Evolutionary conservation across 306 rosid genomes (phyloP).

Genomic region (Malus sieversii): DNA sequence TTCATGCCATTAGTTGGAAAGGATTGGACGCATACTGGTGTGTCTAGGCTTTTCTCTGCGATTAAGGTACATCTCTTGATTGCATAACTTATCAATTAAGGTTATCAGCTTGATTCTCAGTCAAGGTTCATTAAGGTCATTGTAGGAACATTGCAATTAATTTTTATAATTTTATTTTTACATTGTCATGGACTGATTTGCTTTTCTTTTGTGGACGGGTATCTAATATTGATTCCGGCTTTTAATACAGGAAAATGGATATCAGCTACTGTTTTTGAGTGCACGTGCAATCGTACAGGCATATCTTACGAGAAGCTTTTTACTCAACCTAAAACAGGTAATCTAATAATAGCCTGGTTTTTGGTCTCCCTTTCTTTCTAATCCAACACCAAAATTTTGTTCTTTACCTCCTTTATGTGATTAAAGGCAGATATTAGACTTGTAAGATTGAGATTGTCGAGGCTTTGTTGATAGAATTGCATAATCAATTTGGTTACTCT

Average conservation of each 20-base stretch:
- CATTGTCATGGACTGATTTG: not conserved
- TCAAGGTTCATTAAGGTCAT: not conserved
- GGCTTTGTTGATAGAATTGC: constrained; percentile 9
- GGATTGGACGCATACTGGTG: constrained; percentile 98
- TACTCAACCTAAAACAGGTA: constrained; percentile 79
- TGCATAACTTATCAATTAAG: not conserved
- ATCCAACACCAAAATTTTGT: not conserved
- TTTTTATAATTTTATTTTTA: not conserved
- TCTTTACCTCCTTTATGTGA: not conserved
- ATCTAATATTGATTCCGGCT: constrained; percentile 10
- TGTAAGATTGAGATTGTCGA: not conserved
- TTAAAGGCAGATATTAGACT: not conserved
- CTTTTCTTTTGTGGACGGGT: not conserved
- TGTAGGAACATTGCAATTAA: not conserved
- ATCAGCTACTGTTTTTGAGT: constrained; percentile 93
- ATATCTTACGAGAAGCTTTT: constrained; percentile 81
- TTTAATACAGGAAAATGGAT: constrained; percentile 86
- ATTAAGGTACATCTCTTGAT: constrained; percentile 53
- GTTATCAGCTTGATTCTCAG: not conserved
- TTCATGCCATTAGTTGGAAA: constrained; percentile 99
- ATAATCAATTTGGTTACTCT: constrained; percentile 9
- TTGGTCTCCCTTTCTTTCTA: not conserved
- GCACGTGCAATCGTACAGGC: constrained; percentile 99
- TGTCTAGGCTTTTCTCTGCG: constrained; percentile 84
- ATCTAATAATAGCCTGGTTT: constrained; percentile 7